Conservation (phyloP, 2,329 filamentous ascomycete genomes). For the Metarhizium guizhouense region DNA sequence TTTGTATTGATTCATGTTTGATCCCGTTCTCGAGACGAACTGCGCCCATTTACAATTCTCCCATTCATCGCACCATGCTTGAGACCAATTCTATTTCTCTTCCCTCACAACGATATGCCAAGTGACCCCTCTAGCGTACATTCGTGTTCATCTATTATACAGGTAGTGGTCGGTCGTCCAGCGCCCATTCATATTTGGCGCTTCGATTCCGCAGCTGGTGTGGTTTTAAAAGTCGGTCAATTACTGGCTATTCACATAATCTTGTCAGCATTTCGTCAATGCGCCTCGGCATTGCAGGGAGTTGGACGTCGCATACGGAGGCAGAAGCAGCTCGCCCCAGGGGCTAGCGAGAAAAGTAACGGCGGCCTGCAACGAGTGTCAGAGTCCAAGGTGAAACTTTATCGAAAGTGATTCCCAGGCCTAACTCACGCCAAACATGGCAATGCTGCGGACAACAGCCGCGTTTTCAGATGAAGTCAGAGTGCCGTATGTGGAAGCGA, state of each 20-base stretch:
- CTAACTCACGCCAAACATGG: constrained; percentile 56
- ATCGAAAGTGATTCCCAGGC: background rate
- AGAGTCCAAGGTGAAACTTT: background rate
- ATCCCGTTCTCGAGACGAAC: background rate
- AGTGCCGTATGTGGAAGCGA: constrained; percentile 50
- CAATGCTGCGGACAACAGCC: constrained; percentile 57
- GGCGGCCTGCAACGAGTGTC: constrained; percentile 7
- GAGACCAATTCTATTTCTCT: background rate
- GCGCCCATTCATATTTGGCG: background rate
- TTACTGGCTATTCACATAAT: constrained; percentile 2
- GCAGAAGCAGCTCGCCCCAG: constrained; percentile 58
- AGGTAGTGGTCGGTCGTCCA: constrained; percentile 10
- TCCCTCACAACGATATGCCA: background rate
- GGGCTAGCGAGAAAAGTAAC: constrained; percentile 60
- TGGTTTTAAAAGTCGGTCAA: background rate
- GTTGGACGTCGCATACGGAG: constrained; percentile 40
- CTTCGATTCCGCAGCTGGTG: background rate
- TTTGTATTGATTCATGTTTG: background rate
- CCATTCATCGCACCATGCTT: background rate
- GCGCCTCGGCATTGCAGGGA: background rate
- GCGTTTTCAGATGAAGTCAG: constrained; percentile 60
- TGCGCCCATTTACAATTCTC: background rate
- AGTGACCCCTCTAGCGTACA: constrained; percentile 1
- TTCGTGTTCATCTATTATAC: constrained; percentile 16
- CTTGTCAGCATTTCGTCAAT: background rate